These are phyloP conservation scores for Tagetes erecta DNA, from an alignment of 129 eudicot genomes.

Conservation along the genomic window DNA sequence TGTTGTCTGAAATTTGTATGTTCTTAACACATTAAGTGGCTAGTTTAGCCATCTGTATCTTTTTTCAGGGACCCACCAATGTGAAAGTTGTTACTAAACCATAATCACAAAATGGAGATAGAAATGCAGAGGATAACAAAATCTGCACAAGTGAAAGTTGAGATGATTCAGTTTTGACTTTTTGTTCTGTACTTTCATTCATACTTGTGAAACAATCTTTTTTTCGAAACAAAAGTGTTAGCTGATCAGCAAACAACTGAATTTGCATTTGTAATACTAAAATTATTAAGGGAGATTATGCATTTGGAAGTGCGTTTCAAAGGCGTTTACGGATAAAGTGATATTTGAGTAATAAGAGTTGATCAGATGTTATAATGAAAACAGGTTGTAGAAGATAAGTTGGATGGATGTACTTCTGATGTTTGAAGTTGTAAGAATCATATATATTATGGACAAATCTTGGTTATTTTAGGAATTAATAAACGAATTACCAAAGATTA, in stretches of 20 bases:
- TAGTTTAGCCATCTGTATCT: neutral
- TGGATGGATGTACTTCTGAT: no score
- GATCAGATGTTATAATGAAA: neutral
- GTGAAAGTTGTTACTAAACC: conserved; percentile 22
- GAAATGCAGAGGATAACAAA: conserved; percentile 8
- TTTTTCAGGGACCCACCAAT: conserved; percentile 14
- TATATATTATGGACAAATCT: neutral
- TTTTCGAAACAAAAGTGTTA: conserved; percentile 58
- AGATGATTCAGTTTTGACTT: conserved; percentile 39
- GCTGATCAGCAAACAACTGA: conserved; percentile 63
- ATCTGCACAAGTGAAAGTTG: conserved; percentile 16
- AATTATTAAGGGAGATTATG: conserved; percentile 49
- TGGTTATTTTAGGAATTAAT: neutral
- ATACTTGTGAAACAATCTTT: conserved; percentile 36
- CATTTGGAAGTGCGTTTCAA: neutral
- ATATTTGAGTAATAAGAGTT: neutral
- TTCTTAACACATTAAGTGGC: neutral
- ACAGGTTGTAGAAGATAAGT: neutral
- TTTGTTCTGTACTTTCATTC: conserved; percentile 41
- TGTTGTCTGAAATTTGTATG: conserved; percentile 2
- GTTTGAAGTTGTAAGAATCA: neutral
- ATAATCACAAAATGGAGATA: conserved; percentile 24
- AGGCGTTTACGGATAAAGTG: neutral
- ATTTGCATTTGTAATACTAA: conserved; percentile 62
- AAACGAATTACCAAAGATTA: neutral